Evolutionary conservation across 106 monocot genomes (phyloP), one percentile per base, ranked within the genome.

Genomic region (Dendrobium officinale): DNA sequence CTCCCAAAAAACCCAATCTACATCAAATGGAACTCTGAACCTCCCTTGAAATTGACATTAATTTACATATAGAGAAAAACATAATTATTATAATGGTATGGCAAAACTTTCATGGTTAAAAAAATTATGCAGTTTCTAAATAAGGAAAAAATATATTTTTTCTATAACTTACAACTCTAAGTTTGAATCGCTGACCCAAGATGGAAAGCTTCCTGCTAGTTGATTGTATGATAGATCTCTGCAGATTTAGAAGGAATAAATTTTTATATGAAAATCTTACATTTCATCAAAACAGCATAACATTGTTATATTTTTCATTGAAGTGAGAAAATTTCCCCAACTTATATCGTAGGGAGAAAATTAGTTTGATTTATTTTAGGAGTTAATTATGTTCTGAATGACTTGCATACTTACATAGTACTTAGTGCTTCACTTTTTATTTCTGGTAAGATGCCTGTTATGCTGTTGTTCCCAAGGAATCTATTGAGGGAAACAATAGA

Each of bases 211-310:
- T 81, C 96, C 96, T 68, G 93, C 89, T 5, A 97, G 78, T 72
- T 90, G 80, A 83, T 97, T 94, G 83, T 97, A 97, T 18, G 96
- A 97, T 73, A 97, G 72, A 85, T 97, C 96, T 79, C 94, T 97
- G 87, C 80, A 89, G 48, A 49, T 10, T 8, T 19, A 54, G 41
- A 55, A 84, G 77, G 81, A 18, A 78, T 17, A 15, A 37, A 0
- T 37, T 37, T 37, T 37, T 2, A 37, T 37, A 3, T 3, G 2
- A 37, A 37, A 37, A 37, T 37, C 37, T 37, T 37, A 37, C 37
- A 37, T 37, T 37, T 37, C 37, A 37, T 37, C 37, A 37, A 37
- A 37, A 37, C 3, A 37, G 37, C 37, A 37, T 37, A 37, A 37
- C 37, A 37, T 37, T 2, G 37, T 3, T 37, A 37, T 2, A 37